Evolutionary conservation across 352 stramenopile genomes (phyloP).

Genomic region (Globisporangium barbulae): DNA sequence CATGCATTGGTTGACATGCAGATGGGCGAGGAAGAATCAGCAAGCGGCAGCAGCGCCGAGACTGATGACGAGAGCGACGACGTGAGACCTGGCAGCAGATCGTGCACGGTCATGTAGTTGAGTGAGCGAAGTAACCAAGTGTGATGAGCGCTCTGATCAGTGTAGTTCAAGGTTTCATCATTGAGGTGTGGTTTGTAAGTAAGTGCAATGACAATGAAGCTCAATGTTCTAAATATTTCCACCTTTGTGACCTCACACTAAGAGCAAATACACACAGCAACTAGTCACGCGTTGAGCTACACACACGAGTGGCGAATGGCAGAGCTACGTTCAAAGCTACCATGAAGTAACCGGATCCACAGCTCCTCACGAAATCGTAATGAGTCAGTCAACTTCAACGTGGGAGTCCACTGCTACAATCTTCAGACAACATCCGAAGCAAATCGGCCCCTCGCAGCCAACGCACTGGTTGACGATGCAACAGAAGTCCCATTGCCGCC

Average conservation of each 20-base stretch:
- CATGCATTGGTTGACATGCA: not conserved
- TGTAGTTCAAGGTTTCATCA: not conserved
- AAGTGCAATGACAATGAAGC: not conserved
- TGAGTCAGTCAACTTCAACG: not conserved
- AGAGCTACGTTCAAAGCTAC: not conserved
- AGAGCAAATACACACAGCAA: too few species aligned
- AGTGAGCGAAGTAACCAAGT: not conserved
- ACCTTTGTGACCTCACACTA: too few species aligned
- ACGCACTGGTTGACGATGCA: too few species aligned
- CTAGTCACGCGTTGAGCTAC: too few species aligned
- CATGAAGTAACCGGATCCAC: not conserved
- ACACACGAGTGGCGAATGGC: too few species aligned
- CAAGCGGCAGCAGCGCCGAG: not conserved
- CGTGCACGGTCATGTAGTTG: not conserved
- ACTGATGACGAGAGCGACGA: not conserved
- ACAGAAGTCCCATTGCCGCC: too few species aligned
- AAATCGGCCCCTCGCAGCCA: too few species aligned
- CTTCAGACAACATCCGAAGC: not conserved
- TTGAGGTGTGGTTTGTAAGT: not conserved
- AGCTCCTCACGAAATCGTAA: not conserved
- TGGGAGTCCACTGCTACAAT: not conserved
- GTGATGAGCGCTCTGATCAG: not conserved
- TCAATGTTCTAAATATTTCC: too few species aligned
- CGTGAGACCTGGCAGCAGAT: not conserved
- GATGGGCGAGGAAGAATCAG: not conserved